Conservation (phyloP, 306 rosid species). For the Cucurbita maxima region DNA sequence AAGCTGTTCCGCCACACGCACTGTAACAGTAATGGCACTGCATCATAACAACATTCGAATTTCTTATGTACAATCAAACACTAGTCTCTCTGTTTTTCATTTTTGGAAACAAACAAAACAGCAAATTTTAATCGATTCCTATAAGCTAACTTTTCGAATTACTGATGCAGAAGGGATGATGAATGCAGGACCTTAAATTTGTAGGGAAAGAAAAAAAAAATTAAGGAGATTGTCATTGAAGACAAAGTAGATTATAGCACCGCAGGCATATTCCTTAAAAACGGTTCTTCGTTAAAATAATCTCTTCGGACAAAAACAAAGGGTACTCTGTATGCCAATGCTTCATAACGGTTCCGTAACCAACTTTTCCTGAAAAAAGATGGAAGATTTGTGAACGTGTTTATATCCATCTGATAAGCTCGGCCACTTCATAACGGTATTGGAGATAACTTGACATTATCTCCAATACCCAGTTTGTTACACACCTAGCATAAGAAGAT, state of each 20-base stretch:
- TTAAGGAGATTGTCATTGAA: neutral
- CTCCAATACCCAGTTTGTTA: constrained; percentile 57
- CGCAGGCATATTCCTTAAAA: constrained; percentile 98
- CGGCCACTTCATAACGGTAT: neutral
- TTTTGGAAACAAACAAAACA: no score
- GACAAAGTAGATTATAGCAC: constrained; percentile 12
- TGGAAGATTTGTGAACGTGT: neutral
- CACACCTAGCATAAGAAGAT: constrained; percentile 49
- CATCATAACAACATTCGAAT: neutral
- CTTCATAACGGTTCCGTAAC: constrained; percentile 90
- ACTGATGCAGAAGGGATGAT: no score
- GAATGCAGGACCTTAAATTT: neutral
- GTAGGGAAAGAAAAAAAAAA: neutral
- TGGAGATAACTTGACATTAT: constrained; percentile 35
- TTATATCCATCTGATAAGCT: constrained; percentile 3
- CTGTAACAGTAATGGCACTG: constrained; percentile 94
- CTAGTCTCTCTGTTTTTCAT: neutral
- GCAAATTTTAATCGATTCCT: no score
- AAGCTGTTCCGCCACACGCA: constrained; percentile 91
- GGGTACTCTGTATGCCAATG: constrained; percentile 80
- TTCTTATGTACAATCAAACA: neutral
- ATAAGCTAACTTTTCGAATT: no score
- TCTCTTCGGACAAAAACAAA: constrained; percentile 97
- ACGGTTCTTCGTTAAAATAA: constrained; percentile 96
- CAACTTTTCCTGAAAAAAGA: constrained; percentile 74